Conservation (phyloP, 2,329 filamentous ascomycete species). For the Beauveria bassiana region DNA sequence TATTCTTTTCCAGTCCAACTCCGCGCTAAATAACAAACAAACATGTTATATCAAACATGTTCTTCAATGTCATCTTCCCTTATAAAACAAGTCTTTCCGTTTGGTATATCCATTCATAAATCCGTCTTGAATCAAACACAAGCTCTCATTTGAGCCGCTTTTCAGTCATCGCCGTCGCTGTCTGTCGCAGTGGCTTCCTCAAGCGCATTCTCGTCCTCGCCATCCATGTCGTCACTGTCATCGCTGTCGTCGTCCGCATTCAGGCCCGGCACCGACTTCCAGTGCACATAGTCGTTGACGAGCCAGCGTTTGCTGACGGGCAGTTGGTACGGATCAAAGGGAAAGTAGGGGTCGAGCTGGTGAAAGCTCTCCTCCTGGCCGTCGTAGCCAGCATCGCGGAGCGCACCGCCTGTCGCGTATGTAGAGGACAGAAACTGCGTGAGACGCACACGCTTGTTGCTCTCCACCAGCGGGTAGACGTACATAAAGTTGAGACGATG, state of each 20-base stretch:
- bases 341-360: constrained; percentile 90
- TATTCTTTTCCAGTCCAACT: constrained; percentile 5
- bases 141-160: neutral
- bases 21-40: constrained; percentile 5
- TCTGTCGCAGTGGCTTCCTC: constrained; percentile 46
- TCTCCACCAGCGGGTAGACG: constrained; percentile 78
- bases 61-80: neutral
- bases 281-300: constrained; percentile 73
- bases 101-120: constrained; percentile 3
- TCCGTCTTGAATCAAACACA: neutral
- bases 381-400: constrained; percentile 40
- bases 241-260: constrained; percentile 50
- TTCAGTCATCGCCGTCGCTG: constrained; percentile 33
- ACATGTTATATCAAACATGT: neutral
- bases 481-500: constrained; percentile 84
- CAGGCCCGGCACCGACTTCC: constrained; percentile 66
- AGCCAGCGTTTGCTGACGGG: constrained; percentile 84
- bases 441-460: constrained; percentile 83
- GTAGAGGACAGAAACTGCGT: constrained; percentile 57
- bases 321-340: constrained; percentile 92
- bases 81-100: neutral
- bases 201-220: constrained; percentile 35
- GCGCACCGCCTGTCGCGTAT: constrained; percentile 46
- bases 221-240: constrained; percentile 44
- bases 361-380: constrained; percentile 67